Conservation (phyloP, 2,329 filamentous ascomycete genomes). For the Exserohilum turcica region DNA sequence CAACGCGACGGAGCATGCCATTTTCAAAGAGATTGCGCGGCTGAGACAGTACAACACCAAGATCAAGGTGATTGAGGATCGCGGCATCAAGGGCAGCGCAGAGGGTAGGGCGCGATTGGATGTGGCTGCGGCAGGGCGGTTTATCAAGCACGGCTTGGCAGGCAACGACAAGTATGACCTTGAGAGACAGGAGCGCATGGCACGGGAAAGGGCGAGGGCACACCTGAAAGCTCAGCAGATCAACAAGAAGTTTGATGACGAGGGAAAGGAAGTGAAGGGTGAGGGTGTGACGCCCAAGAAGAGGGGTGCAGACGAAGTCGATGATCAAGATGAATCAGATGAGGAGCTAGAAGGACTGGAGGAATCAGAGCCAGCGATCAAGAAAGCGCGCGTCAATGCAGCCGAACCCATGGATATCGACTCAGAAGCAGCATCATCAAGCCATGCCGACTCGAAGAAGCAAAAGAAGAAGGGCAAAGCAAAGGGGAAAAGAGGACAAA, state of each 20-base stretch:
- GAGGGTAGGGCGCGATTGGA: constrained; percentile 58
- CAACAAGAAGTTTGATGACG: constrained; percentile 38
- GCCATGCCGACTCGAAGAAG: background rate
- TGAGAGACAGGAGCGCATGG: constrained; percentile 45
- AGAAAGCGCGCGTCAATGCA: constrained; percentile 17
- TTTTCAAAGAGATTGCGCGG: constrained; percentile 83
- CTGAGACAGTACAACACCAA: constrained; percentile 93
- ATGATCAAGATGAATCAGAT: constrained; percentile 16
- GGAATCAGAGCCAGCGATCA: constrained; percentile 13
- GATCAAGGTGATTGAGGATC: constrained; percentile 73
- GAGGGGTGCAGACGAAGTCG: constrained; percentile 29
- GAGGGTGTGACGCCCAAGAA: constrained; percentile 29
- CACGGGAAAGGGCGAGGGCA: constrained; percentile 41
- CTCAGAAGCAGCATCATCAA: constrained; percentile 6
- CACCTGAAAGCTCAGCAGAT: constrained; percentile 28
- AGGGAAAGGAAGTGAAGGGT: constrained; percentile 27
- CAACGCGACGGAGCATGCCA: constrained; percentile 79
- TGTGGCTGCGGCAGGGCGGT: constrained; percentile 76
- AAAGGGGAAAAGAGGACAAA: background rate
- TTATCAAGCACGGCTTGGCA: constrained; percentile 79
- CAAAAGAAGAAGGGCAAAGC: background rate
- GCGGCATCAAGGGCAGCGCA: constrained; percentile 53
- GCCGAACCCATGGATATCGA: constrained; percentile 16
- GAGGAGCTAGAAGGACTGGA: constrained; percentile 19
- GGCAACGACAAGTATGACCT: constrained; percentile 54